Base-by-base conservation (phyloP, 257 asterid species). In the Ligustrum vulgare region DNA sequence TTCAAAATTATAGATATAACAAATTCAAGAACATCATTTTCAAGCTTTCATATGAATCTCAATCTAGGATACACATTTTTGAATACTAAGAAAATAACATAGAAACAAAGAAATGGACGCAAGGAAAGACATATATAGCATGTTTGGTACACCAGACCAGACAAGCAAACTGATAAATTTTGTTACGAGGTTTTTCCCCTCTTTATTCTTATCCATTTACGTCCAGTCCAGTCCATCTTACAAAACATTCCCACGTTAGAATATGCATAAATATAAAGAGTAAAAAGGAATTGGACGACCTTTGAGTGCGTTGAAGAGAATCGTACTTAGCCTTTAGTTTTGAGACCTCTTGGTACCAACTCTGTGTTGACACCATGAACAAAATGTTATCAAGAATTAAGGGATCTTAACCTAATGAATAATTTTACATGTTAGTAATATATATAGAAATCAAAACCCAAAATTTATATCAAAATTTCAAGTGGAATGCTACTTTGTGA, bases 301-400 rank as follows among this genome's bases (percentile, higher is more conserved):
- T 90, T 79, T 94, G 98, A 79, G 97, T 84, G 74, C 93, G 86
- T 72, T 90, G 98, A 80, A 94, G 98, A 32, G 96, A 80, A 81
- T 92, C 98, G 41, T 87, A 92, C 76, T 89, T 92, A 62, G 93
- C 93, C 86, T 89, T 92, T 37, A 94, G 73, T 77, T 91, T 94
- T 31, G 96, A 78, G 51, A 86, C 90, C 85, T 94, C 98, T 62
- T 94, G 95, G 77, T 81, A 87, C 98, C 98, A 94, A 74, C 87
- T 92, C 98, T 94, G 86, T 18, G 56, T 72, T 43, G 10, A 73
- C 41, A 70, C 22, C 18, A 37, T 51, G 64, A 39, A 70, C 8
- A 10, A 36, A 23, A 9, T 9, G 36, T 37, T 22, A 32, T 63
- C 41, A 20, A 62, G 12, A 63, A 74, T 16, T 5, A 36, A 28